phyloP scores from a whole-genome alignment of 2,329 filamentous ascomycete species.

The Exophiala lecanii-corni region DNA sequence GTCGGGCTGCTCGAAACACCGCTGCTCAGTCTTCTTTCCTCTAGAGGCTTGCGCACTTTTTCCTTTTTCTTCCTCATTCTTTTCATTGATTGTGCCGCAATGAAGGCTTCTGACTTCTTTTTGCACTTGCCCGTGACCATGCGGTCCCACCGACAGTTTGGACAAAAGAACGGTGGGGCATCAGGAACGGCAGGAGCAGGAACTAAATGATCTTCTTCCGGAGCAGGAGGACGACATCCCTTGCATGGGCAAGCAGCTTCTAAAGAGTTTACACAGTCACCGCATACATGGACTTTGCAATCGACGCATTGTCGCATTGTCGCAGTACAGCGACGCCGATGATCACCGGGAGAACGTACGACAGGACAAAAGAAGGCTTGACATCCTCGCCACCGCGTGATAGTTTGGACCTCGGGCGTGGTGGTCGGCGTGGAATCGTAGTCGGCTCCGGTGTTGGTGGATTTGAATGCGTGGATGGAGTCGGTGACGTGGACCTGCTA shows the following conservation, averaged over 20 bases:
- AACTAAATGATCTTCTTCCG: slow-evolving; percentile 8
- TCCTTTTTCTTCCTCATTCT: slow-evolving; percentile 22
- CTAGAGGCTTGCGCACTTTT: slow-evolving; percentile 22
- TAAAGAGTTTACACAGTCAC: slow-evolving; percentile 36
- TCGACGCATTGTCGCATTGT: slow-evolving; percentile 42
- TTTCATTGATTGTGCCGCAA: slow-evolving; percentile 14
- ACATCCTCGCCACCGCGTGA: slow-evolving; percentile 43
- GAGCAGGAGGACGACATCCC: slow-evolving; percentile 17
- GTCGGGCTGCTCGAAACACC: neutral
- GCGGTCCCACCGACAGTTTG: slow-evolving; percentile 27
- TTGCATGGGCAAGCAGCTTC: slow-evolving; percentile 25
- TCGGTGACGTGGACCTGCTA: slow-evolving; percentile 34
- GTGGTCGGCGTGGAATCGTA: slow-evolving; percentile 25
- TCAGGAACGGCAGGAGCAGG: slow-evolving; percentile 6
- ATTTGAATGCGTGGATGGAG: slow-evolving; percentile 38
- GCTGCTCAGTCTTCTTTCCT: slow-evolving; percentile 16
- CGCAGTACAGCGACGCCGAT: slow-evolving; percentile 42
- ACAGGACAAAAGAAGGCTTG: slow-evolving; percentile 46
- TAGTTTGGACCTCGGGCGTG: slow-evolving; percentile 8
- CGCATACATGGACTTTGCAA: slow-evolving; percentile 44
- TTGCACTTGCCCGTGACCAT: slow-evolving; percentile 26
- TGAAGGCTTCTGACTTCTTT: slow-evolving; percentile 20
- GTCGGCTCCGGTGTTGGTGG: slow-evolving; percentile 38
- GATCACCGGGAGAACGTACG: slow-evolving; percentile 40
- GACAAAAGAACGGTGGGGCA: slow-evolving; percentile 24